These are phyloP conservation scores for Salvia hispanica DNA, from an alignment of 257 asterid genomes.

Conservation along the genomic window DNA sequence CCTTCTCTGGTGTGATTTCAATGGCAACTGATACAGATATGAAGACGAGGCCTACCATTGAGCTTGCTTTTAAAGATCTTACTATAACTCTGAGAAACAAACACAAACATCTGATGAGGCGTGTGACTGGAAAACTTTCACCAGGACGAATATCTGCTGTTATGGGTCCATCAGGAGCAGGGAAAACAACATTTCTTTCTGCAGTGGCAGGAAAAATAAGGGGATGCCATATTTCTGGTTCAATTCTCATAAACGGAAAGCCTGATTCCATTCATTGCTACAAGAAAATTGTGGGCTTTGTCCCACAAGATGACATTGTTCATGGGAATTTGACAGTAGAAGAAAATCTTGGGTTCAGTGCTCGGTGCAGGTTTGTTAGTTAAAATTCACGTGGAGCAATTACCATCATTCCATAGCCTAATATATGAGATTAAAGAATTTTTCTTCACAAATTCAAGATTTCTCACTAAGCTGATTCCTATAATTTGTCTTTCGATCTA, in stretches of 20 bases:
- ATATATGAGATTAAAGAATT: conserved; percentile 18
- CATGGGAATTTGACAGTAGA: conserved; percentile 95
- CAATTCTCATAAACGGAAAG: conserved; percentile 80
- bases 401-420: conserved; percentile 16
- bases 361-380: conserved; percentile 82
- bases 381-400: conserved; percentile 24
- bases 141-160: conserved; percentile 93
- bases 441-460: conserved; percentile 3
- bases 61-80: conserved; percentile 83
- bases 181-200: conserved; percentile 93
- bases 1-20: conserved; percentile 84
- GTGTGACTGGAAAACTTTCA: conserved; percentile 70
- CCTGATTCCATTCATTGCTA: conserved; percentile 75
- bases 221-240: conserved; percentile 72
- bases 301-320: conserved; percentile 96
- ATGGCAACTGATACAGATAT: conserved; percentile 81
- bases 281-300: conserved; percentile 83
- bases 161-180: conserved; percentile 99
- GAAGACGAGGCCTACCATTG: conserved; percentile 72
- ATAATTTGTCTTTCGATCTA: not conserved
- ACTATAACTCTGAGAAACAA: conserved; percentile 75
- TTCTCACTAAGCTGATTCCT: conserved; percentile 19
- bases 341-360: conserved; percentile 92
- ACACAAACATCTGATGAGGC: conserved; percentile 83
- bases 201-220: conserved; percentile 79